Conservation (phyloP, 1,284 basidiomycete genomes). For the Cryptococcus sp. region DNA sequence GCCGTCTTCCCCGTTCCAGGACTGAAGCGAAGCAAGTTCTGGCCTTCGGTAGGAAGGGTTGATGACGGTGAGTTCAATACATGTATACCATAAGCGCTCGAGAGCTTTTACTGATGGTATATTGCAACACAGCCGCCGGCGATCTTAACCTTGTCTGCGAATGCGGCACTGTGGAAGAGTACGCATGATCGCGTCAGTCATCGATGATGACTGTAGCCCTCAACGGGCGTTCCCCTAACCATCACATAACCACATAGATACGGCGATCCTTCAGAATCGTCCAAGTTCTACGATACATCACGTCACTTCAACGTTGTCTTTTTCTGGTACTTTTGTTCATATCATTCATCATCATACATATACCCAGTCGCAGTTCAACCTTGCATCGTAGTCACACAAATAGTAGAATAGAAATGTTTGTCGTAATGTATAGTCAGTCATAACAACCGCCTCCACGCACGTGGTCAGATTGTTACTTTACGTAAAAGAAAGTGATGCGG, state of each 20-base stretch:
- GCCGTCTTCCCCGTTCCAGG: constrained; percentile 81
- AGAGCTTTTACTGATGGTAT: constrained; percentile 1
- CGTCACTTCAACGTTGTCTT: background rate
- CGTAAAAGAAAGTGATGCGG: no score
- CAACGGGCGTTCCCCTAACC: constrained; percentile 1
- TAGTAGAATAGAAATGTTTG: no score
- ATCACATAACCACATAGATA: background rate
- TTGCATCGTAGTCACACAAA: constrained; percentile 9
- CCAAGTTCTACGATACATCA: no score
- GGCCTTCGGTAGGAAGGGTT: constrained; percentile 85
- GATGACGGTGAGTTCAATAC: constrained; percentile 75
- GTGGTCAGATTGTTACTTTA: no score
- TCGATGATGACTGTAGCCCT: background rate
- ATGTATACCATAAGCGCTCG: background rate
- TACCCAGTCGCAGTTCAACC: constrained; percentile 22
- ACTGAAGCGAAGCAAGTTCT: constrained; percentile 84
- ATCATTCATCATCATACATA: constrained; percentile 6
- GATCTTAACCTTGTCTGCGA: constrained; percentile 64
- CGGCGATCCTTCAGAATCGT: background rate
- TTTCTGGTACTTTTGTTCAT: background rate
- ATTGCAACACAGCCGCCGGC: constrained; percentile 40
- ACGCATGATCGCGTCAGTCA: constrained; percentile 36
- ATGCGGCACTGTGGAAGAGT: constrained; percentile 83
- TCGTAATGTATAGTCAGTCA: no score
- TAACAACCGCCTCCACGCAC: no score